phyloP scores from a whole-genome alignment of 1,284 basidiomycete genomes.

The Pascua sp. region DNA sequence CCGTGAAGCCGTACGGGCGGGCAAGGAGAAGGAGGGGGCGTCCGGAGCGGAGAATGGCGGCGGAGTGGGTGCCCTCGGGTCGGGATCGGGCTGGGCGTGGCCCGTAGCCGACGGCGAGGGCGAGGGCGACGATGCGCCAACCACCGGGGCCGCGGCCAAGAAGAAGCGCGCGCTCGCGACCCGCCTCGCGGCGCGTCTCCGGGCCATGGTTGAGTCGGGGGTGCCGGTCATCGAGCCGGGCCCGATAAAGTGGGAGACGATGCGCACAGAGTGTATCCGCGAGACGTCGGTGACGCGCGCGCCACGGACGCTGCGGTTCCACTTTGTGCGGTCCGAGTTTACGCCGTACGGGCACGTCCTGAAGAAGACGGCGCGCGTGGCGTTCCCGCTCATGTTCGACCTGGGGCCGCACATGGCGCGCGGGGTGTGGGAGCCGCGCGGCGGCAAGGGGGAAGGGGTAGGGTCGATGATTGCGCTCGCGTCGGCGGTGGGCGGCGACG shows the following conservation, averaged over 20 bases:
- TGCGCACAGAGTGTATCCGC: conserved; percentile 34
- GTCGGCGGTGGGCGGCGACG: background rate
- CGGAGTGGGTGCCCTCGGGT: background rate
- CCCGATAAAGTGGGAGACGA: conserved; percentile 39
- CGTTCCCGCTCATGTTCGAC: conserved; percentile 80
- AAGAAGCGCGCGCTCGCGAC: conserved; percentile 70
- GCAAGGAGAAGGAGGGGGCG: conserved; percentile 14
- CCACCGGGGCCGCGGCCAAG: conserved; percentile 6
- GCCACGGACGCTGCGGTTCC: conserved; percentile 73
- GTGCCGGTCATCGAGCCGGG: conserved; percentile 11
- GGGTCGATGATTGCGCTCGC: background rate
- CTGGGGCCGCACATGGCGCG: conserved; percentile 63
- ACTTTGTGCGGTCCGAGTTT: conserved; percentile 80
- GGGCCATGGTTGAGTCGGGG: conserved; percentile 57
- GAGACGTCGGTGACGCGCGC: conserved; percentile 56
- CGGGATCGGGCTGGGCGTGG: background rate
- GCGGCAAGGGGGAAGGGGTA: background rate
- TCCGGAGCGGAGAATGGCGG: background rate
- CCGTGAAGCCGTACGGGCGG: conserved; percentile 11
- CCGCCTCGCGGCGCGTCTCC: conserved; percentile 61
- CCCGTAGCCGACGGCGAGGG: background rate
- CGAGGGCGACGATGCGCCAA: background rate
- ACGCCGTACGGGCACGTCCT: conserved; percentile 63
- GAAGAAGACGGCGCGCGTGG: conserved; percentile 75
- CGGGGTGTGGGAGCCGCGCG: conserved; percentile 40